These are phyloP conservation scores for Xylariaceae sp. DNA, from an alignment of 2,329 filamentous ascomycete genomes.

Conservation along the genomic window DNA sequence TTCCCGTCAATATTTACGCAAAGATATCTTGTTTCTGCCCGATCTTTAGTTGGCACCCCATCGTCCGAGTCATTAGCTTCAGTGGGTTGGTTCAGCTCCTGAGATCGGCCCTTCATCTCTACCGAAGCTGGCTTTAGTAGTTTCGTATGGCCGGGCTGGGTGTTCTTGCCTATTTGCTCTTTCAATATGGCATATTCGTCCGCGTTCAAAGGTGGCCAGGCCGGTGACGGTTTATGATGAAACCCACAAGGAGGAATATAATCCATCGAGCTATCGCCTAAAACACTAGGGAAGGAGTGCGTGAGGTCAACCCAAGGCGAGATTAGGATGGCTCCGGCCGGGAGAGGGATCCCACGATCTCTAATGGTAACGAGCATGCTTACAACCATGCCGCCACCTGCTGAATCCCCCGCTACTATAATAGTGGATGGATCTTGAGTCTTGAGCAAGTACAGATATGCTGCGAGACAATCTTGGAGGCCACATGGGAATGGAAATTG, in stretches of 20 bases:
- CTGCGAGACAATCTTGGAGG: slow-evolving; percentile 85
- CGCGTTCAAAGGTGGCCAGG: slow-evolving; percentile 91
- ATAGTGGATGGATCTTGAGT: slow-evolving; percentile 81
- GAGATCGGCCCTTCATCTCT: slow-evolving; percentile 36
- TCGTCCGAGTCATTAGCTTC: slow-evolving; percentile 19
- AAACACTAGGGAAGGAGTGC: slow-evolving; percentile 93
- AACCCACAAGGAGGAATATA: slow-evolving; percentile 91
- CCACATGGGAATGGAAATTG: slow-evolving; percentile 97
- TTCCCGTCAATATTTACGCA: slow-evolving; percentile 75
- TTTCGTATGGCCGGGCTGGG: slow-evolving; percentile 39
- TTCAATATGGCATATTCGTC: slow-evolving; percentile 69
- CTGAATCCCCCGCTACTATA: slow-evolving; percentile 88
- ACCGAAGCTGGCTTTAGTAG: slow-evolving; percentile 45
- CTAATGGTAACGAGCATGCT: slow-evolving; percentile 80
- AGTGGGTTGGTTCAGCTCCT: slow-evolving; percentile 27
- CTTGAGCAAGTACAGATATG: slow-evolving; percentile 82
- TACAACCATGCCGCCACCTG: slow-evolving; percentile 88
- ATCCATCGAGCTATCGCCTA: slow-evolving; percentile 73
- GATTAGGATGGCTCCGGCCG: slow-evolving; percentile 87
- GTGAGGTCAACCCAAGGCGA: slow-evolving; percentile 97
- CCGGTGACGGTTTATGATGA: slow-evolving; percentile 82
- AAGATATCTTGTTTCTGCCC: slow-evolving; percentile 50
- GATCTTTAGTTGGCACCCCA: slow-evolving; percentile 13
- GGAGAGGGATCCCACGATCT: slow-evolving; percentile 81
- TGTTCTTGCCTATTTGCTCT: slow-evolving; percentile 54